Evolutionary conservation across 306 rosid species (phyloP).

Genomic region (Acacia confusa): DNA sequence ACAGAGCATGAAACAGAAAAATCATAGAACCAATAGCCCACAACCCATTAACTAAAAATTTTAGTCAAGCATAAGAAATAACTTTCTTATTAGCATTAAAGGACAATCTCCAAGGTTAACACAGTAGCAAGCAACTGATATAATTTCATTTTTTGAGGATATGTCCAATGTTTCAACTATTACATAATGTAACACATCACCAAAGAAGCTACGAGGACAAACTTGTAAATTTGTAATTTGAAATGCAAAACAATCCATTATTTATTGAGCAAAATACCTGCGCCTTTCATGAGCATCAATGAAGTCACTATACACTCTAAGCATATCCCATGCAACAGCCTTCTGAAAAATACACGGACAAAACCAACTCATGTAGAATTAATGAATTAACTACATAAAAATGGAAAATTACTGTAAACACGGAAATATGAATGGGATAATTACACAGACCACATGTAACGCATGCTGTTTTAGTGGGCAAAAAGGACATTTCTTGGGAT

Average conservation of each 20-base stretch:
- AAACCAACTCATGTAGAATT: conserved; percentile 13
- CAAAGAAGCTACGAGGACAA: background rate
- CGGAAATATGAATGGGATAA: background rate
- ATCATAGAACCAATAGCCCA: background rate
- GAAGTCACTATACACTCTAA: conserved; percentile 67
- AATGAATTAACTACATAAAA: conserved; percentile 26
- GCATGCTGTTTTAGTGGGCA: background rate
- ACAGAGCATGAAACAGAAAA: background rate
- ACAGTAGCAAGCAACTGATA: conserved; percentile 2
- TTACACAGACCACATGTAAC: background rate
- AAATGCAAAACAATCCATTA: conserved; percentile 16
- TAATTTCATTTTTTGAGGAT: conserved; percentile 7
- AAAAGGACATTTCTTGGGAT: background rate
- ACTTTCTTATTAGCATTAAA: conserved; percentile 2
- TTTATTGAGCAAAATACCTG: conserved; percentile 52
- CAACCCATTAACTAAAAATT: background rate
- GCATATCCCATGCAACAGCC: conserved; percentile 98
- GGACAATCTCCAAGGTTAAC: background rate
- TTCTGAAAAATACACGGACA: conserved; percentile 49
- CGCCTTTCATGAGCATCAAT: conserved; percentile 87
- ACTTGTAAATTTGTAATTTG: conserved; percentile 8
- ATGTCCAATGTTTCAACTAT: conserved; percentile 2
- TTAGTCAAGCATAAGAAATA: background rate
- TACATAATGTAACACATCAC: conserved; percentile 9
- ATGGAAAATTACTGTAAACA: conserved; percentile 5